Percentiles rank a stretch among this genome's conserved stretches.
Conservation (phyloP, 108 stramenopile species). For the Cylindrotheca closterium region DNA sequence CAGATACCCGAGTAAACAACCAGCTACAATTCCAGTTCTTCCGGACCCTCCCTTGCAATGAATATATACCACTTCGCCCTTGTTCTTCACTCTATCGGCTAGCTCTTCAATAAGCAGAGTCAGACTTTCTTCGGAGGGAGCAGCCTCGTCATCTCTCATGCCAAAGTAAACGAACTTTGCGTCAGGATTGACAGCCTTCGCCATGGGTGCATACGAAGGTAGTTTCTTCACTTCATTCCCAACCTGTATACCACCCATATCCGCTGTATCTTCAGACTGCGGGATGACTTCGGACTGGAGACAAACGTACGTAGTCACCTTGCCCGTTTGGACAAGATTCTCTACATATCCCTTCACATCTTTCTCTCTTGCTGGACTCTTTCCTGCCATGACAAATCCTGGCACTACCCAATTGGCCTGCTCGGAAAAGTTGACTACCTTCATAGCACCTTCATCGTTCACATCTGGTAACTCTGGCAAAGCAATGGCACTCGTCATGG, state of each 20-base stretch:
- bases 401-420: not conserved
- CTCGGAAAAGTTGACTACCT: too few relatives aligned
- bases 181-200: not conserved
- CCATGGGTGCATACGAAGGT: not conserved
- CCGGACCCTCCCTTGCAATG: not conserved
- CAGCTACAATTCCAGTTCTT: not conserved
- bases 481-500: too few relatives aligned
- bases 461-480: too few relatives aligned
- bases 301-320: not conserved
- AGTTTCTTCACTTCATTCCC: not conserved
- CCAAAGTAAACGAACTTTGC: not conserved
- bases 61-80: not conserved
- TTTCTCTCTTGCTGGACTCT: not conserved
- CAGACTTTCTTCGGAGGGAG: not conserved
- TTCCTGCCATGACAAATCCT: not conserved
- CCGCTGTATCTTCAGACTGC: not conserved
- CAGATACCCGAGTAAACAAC: not conserved
- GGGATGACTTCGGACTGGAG: not conserved
- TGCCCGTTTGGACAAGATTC: not conserved
- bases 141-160: not conserved
- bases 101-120: not conserved
- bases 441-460: too few relatives aligned
- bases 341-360: not conserved
- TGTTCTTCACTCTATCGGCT: not conserved
- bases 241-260: too few relatives aligned